Base-by-base conservation (phyloP, 306 rosid species). In the Morella rubra region DNA sequence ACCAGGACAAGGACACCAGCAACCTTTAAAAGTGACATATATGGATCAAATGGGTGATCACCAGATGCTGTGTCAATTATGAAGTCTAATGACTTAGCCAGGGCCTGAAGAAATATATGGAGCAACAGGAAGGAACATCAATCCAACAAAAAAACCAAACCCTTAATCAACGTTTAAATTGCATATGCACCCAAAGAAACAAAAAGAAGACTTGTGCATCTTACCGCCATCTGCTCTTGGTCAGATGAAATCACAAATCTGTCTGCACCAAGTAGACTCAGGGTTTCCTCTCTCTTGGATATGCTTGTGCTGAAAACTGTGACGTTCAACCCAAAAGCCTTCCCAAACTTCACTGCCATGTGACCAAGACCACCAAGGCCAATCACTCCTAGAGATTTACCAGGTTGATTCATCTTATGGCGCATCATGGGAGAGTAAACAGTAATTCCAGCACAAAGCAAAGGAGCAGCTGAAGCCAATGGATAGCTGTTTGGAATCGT, bases 351-450 rank as follows among this genome's bases (percentile, higher is more conserved):
- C 71, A 88, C 93, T 5, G 97, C 97, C 93, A 92, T 84, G 78
- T 93, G 98, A 69, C 98, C 97, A 7, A 93, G 98, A 80, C 98
- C 98, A 69, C 97, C 98, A 50, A 93, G 97, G 19, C 96, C 98
- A 77, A 93, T 80, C 84, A 93, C 98, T 45, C 96, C 98, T 2
- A 93, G 89, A 67, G 97, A 89, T 79, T 93, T 91, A 37, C 98
- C 97, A 5, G 98, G 91, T 75, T 89, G 92, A 76, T 91, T 91
- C 97, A 93, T 93, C 70, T 87, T 88, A 76, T 91, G 96, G 56
- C 92, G 91, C 79, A 85, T 78, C 98, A 91, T 93, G 1, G 98
- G 97, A 77, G 97, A 44, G 84, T 89, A 93, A 47, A 91, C 97
- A 27, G 98, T 91, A 53, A 93, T 83, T 73, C 98, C 98, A 74